Evolutionary conservation across 768 basidiomycete species (phyloP), one percentile per base, ranked within the genome.

Genomic region (Dendrothele bispora): DNA sequence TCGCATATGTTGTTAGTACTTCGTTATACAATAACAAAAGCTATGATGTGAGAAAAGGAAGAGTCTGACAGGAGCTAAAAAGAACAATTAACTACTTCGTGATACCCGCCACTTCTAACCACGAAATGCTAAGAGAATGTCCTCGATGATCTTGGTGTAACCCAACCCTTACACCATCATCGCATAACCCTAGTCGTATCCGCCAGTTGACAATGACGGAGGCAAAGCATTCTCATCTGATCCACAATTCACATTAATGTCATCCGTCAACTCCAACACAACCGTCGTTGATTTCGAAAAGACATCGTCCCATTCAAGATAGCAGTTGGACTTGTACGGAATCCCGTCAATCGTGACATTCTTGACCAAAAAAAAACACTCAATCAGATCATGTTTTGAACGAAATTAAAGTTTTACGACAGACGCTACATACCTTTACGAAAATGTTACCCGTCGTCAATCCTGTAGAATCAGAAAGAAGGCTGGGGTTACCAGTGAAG

Each of bases 161-260:
- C n/a, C n/a, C n/a, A 32, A 32, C 30, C 10, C n/a, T 32, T 32
- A 32, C 30, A 32, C 30, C 30, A n/a, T 10, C 30, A 10, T n/a
- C n/a, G 10, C 30, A 32, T n/a, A 32, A 32, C n/a, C 21, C 32
- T 50, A 78, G 44, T 71, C 56, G 52, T 73, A 84, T 0, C 82
- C 82, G 4, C 81, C 82, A n/a, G 82, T 85, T 4, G 82, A 84
- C 29, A 83, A 67, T 14, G 82, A 83, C 2, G 83, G 82, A 0
- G 82, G 82, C 29, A 84, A 57, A 1, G 79, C 77, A 28, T 61
- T 58, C 17, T 63, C 30, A 6, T 69, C 74, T 3, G 57, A 62
- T 14, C 82, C 83, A 58, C 82, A 85, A 2, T 71, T 66, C 5
- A 78, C 70, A 25, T 65, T 72, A 49, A 79, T 76, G 56, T 83